Evolutionary conservation across 257 asterid species (phyloP).

Genomic region (Ocimum tenuiflorum): DNA sequence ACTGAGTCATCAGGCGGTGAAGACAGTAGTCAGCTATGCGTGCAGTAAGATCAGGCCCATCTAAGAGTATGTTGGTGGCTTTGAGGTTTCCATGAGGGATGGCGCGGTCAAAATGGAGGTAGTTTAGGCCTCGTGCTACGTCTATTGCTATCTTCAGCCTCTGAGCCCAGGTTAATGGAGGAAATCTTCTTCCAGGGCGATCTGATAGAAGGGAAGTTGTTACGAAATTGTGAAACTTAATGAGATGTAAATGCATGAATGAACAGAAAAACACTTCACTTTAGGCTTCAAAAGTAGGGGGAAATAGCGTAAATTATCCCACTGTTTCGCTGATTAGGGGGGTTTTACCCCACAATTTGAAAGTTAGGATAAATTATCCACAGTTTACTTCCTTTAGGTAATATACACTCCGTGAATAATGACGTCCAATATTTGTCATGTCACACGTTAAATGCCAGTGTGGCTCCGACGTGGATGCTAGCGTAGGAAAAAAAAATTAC

Average conservation of each 20-base stretch:
- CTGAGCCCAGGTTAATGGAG: slow-evolving; percentile 66
- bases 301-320: too few species aligned
- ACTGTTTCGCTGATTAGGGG: too few species aligned
- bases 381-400: too few species aligned
- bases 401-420: too few species aligned
- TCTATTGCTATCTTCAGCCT: slow-evolving; percentile 83
- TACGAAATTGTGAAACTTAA: not conserved
- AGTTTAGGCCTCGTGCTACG: slow-evolving; percentile 81
- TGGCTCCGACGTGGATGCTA: too few species aligned
- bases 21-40: slow-evolving; percentile 83
- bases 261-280: not conserved
- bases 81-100: slow-evolving; percentile 90
- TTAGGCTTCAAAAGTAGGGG: too few species aligned
- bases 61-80: slow-evolving; percentile 67
- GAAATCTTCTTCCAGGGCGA: slow-evolving; percentile 73
- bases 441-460: too few species aligned
- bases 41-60: slow-evolving; percentile 64
- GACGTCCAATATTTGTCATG: too few species aligned
- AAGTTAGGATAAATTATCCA: too few species aligned
- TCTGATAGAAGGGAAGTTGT: slow-evolving; percentile 34
- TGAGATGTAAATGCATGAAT: not conserved
- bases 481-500: too few species aligned
- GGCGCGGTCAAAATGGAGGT: slow-evolving; percentile 87
- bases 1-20: slow-evolving; percentile 89
- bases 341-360: too few species aligned